Percentiles rank a stretch among this genome's conserved stretches.
phyloP scores from a whole-genome alignment of 2,329 filamentous ascomycete genomes.

The Helotiales sp. region DNA sequence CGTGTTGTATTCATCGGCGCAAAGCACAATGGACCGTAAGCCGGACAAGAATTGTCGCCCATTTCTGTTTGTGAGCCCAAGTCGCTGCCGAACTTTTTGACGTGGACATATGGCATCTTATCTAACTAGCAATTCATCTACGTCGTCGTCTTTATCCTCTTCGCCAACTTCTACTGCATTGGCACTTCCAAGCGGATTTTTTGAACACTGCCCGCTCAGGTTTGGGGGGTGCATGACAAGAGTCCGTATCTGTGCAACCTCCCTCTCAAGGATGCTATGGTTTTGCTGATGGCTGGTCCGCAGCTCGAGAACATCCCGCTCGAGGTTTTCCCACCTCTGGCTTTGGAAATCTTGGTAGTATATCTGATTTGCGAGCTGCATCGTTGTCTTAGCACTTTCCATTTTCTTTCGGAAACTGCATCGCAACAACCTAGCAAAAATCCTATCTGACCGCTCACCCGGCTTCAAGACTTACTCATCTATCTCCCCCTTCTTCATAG shows the following conservation, averaged over 20 bases:
- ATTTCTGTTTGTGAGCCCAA: not conserved
- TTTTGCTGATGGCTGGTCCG: not conserved
- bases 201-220: not conserved
- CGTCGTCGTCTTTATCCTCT: not conserved
- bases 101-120: too few relatives aligned
- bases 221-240: not conserved
- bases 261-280: not conserved
- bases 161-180: not conserved
- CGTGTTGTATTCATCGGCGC: not conserved
- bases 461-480: not conserved
- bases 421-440: not conserved
- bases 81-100: not conserved
- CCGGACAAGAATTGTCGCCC: not conserved
- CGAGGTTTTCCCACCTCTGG: slow-evolving; percentile 18
- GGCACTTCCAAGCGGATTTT: not conserved
- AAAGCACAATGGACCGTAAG: not conserved
- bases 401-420: slow-evolving; percentile 9
- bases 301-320: slow-evolving; percentile 14
- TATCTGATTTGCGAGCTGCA: slow-evolving; percentile 21
- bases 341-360: slow-evolving; percentile 14
- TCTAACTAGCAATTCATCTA: not conserved
- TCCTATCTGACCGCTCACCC: too few relatives aligned
- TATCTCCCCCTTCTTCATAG: not conserved
- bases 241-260: not conserved
- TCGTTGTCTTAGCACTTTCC: slow-evolving; percentile 17